These are phyloP conservation scores for Rhodotorula graminis DNA, from an alignment of 768 basidiomycete genomes.

Conservation along the genomic window DNA sequence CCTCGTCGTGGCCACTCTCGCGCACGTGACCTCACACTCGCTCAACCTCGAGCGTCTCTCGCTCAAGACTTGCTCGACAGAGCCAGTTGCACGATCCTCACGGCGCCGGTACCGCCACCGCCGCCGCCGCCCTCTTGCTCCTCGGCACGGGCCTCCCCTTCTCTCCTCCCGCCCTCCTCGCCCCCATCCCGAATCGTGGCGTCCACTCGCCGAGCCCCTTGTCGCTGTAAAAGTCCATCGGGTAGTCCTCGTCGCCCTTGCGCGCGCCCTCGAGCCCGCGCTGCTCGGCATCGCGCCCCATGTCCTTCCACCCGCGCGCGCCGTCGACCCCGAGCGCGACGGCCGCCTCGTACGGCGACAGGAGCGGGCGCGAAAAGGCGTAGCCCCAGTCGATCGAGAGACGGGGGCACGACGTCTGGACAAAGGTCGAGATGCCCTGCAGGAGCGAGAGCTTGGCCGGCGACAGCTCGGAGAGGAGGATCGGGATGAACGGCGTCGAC, in stretches of 20 bases:
- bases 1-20: too few species aligned
- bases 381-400: constrained; percentile 99
- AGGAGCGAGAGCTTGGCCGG: constrained; percentile 87
- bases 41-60: too few species aligned
- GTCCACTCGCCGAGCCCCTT: constrained; percentile 43
- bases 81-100: background rate
- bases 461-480: constrained; percentile 93
- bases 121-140: constrained; percentile 13
- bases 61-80: too few species aligned
- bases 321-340: constrained; percentile 67
- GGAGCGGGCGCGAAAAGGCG: constrained; percentile 78
- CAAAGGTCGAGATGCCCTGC: constrained; percentile 73
- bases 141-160: constrained; percentile 34
- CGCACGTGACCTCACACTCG: too few species aligned
- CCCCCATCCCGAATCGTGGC: constrained; percentile 40
- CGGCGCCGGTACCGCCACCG: background rate
- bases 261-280: constrained; percentile 38
- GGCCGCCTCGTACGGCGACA: constrained; percentile 88
- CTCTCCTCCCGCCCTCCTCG: constrained; percentile 29
- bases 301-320: constrained; percentile 34
- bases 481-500: constrained; percentile 56
- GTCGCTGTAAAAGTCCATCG: constrained; percentile 92
- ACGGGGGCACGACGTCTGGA: constrained; percentile 94
- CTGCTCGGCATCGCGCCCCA: constrained; percentile 7
- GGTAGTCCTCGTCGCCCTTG: constrained; percentile 56